Evolutionary conservation across 176 grass and related monocot species (phyloP).

Genomic region (Cocos nucifera): DNA sequence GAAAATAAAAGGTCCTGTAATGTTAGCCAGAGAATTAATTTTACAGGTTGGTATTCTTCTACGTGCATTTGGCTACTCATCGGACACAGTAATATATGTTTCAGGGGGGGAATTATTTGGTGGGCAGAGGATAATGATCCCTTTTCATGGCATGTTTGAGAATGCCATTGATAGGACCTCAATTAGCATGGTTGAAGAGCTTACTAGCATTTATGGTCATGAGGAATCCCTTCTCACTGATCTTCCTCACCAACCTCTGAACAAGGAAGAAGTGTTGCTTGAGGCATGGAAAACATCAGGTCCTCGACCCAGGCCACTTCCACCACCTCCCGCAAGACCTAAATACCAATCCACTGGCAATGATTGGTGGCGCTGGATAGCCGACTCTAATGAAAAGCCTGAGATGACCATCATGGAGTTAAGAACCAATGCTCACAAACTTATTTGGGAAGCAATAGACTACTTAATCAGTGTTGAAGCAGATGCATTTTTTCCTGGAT

Average conservation of each 20-base stretch:
- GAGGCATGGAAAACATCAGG: neutral
- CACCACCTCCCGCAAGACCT: too few relatives aligned
- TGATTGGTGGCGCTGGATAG: neutral
- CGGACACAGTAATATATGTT: constrained; percentile 5
- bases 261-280: neutral
- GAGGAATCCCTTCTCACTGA: too few relatives aligned
- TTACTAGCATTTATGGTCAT: too few relatives aligned
- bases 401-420: neutral
- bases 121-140: neutral
- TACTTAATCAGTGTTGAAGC: constrained; percentile 2
- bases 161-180: neutral
- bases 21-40: constrained; percentile 3
- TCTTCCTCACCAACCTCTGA: too few relatives aligned
- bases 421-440: constrained; percentile 5
- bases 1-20: neutral
- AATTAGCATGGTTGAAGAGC: too few relatives aligned
- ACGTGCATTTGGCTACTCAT: constrained; percentile 2
- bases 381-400: neutral
- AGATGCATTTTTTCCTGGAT: neutral
- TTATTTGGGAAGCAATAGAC: constrained; percentile 1
- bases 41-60: constrained; percentile 9
- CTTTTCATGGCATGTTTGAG: constrained; percentile 2
- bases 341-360: too few relatives aligned
- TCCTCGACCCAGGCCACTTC: too few relatives aligned
- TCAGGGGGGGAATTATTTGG: constrained; percentile 4